These are phyloP conservation scores for Neopestalotiopsis sp. DNA, from an alignment of 2,329 filamentous ascomycete genomes.

Conservation along the genomic window DNA sequence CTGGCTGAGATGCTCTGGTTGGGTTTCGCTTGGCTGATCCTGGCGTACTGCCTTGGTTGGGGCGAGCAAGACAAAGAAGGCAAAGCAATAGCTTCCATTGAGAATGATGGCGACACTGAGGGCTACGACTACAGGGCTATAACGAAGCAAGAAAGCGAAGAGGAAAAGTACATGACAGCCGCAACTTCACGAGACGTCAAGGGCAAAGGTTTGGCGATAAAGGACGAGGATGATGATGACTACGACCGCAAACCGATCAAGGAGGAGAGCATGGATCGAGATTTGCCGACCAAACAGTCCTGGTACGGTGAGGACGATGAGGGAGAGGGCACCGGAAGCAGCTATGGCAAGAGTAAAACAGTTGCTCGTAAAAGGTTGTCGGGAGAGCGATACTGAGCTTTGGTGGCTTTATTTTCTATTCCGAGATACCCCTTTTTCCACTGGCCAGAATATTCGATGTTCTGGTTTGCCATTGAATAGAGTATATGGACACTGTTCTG, in stretches of 20 bases:
- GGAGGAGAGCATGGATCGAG: slow-evolving; percentile 18
- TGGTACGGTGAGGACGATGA: slow-evolving; percentile 10
- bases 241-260: slow-evolving; percentile 7
- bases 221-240: slow-evolving; percentile 15
- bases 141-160: slow-evolving; percentile 8
- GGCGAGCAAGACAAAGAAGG: slow-evolving; percentile 27
- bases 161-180: background rate
- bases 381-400: background rate
- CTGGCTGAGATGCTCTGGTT: slow-evolving; percentile 72
- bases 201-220: background rate
- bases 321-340: slow-evolving; percentile 10
- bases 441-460: background rate
- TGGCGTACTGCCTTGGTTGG: slow-evolving; percentile 45
- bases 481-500: background rate
- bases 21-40: slow-evolving; percentile 65
- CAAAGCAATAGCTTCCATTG: slow-evolving; percentile 21
- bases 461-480: background rate
- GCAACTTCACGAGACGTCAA: background rate
- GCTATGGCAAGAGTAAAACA: slow-evolving; percentile 7
- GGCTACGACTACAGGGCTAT: slow-evolving; percentile 3
- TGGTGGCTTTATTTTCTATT: background rate
- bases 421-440: slow-evolving; percentile 2
- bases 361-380: background rate
- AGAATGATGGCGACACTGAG: slow-evolving; percentile 15
- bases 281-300: background rate